Evolutionary conservation across 2,329 filamentous ascomycete species (phyloP), one percentile per base, ranked within the genome.

Genomic region (Westerdykella sp.): DNA sequence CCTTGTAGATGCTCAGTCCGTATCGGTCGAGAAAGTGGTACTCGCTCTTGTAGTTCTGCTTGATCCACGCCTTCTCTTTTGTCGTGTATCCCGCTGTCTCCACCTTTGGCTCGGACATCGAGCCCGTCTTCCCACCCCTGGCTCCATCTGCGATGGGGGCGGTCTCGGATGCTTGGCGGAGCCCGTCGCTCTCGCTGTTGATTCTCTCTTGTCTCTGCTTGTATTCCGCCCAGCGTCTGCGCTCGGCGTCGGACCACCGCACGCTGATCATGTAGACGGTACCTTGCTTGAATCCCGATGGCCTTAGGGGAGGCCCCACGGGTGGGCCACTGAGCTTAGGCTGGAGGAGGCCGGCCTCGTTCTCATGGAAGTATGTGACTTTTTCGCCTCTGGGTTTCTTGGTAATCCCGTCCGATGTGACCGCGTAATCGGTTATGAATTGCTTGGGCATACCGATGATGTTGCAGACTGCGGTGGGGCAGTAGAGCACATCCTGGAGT

Each of bases 1-100:
- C 63, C 7, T 66, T 60, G 46, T 62, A 47, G 37, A 70, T 68
- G 13, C 44, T 63, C 16, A 70, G 50, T 0, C 60, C 57, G 42
- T 61, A 43, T 5, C 22, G 14, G 2, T 22, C 28, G 3, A 71
- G 55, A 41, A 71, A 70, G 9, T 62, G 47, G 46, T 56, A 68
- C 43, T 70, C 63, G 25, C 45, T 45, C 9, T 49, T 43, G 31
- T 52, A 69, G 40, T 68, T 12, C 6, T 54, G 34, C 40, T 66
- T 68, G 30, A 71, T 49, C 56, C 62, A 71, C n/a, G 41, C 18
- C 41, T 62, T 68, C 48, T 70, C 57, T 10, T 50, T 51, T 6
- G 31, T 34, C 6, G 50, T 59, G 37, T 46, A 49, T 7, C 41
- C 41, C 9, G 40, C 31, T 16, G 9, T 46, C 4, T 2, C 3